Evolutionary conservation across 2,329 filamentous ascomycete genomes (phyloP), one percentile per base, ranked within the genome.

Genomic region (Graphilbum ipis-grandicollis): DNA sequence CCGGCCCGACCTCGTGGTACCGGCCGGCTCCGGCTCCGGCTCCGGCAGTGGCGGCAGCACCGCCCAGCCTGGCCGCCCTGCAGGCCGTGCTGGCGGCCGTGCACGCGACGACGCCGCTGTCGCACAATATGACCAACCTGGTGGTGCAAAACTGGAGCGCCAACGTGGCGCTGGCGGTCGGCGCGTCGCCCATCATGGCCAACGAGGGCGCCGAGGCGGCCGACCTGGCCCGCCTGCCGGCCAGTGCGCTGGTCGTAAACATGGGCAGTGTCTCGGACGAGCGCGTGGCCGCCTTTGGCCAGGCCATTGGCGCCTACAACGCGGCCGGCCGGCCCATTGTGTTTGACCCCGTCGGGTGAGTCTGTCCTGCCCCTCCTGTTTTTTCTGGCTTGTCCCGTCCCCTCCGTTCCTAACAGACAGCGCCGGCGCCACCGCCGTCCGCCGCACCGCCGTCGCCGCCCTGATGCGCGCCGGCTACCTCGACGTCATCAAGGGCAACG

Each of bases 101-200:
- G 34, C 70, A 70, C 5, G 53, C 62, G 3, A 63, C 58, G 31
- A 76, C 70, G 39, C 85, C 86, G 0, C 65, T 96, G 18, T 80
- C 79, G 35, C 88, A 96, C 58, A 94, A 93, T 58, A 96, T 96
- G 83, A 96, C 90, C 37, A 96, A 96, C 53, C 66, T 86, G 36
- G 88, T 96, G 0, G 88, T 94, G 18, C 85, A 93, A 50, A 93
- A 94, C 58, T 81, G 96, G 49, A 82, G 86, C 14, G 88, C 90
- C 36, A 94, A 93, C 50, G 78, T 94, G 3, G 84, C 83, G 29
- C 67, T 94, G 14, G 73, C 79, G 25, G 67, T 92, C 36, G 88
- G 88, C 26, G 80, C 81, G 12, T 90, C 80, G 17, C 88, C 88
- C 29, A 94, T 94, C 55, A 96, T 96, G 88, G 77, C 85, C 8